Evolutionary conservation across 306 rosid species (phyloP), one percentile per base, ranked within the genome.

Genomic region (Quercus bicolor): DNA sequence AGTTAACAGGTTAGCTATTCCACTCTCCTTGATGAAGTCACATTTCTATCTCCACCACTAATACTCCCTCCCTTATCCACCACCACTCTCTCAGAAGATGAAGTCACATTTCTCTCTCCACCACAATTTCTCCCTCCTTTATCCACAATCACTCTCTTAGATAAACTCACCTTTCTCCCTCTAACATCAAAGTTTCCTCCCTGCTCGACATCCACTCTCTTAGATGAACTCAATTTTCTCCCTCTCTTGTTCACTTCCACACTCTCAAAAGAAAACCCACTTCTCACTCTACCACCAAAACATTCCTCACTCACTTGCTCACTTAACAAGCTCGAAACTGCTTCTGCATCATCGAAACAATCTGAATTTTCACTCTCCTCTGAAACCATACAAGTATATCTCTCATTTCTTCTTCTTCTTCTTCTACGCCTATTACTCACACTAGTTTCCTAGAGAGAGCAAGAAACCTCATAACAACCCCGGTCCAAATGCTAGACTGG

Each of bases 311-410:
- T 89, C 78, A 83, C 85, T 68, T 82, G 96, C 80, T 90, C 97
- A 76, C 90, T 85, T 87, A 96, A 84, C 84, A 96, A 84, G 78
- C 89, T 86, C 59, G 90, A 91, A 87, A 96, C 75, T 56, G 90
- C 85, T 82, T 85, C 96, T 26, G 83, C 84, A 23, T 84, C 90
- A 56, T 84, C 87, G 12, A 85, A 83, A 78, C 77, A 82, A 71
- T 51, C 74, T 24, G 86, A 82, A 79, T 66, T 68, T 73, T 70
- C 86, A 77, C 85, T 72, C 53, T 80, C 84, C 43, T 66, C 87
- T 18, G 88, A 87, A 71, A 68, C 82, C 51, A 52, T 66, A 77
- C 84, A 77, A 68, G 74, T 70, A 77, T 81, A 81, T 43, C 62
- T 82, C 77, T 62, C 88, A 24, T 66, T 79, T 73, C 11, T 40